Conservation (phyloP, 441 rosid genomes). For the Pelargonium citronellum region DNA sequence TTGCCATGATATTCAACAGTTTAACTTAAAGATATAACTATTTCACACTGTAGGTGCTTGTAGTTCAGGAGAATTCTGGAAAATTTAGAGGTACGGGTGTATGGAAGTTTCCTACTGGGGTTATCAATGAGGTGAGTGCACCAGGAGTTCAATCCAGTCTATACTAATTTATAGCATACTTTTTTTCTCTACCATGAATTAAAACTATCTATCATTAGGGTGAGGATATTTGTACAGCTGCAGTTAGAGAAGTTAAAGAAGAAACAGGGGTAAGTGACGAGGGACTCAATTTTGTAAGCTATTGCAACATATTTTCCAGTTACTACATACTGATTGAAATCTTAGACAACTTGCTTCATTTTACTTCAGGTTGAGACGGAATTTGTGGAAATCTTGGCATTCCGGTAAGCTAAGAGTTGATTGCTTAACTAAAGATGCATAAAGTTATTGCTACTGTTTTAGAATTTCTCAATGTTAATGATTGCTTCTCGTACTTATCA, state of each 20-base stretch:
- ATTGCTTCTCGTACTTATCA: background rate
- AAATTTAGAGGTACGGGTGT: conserved; percentile 44
- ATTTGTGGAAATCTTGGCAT: conserved; percentile 63
- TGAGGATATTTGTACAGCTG: conserved; percentile 64
- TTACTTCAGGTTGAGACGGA: conserved; percentile 59
- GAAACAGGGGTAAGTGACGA: conserved; percentile 67
- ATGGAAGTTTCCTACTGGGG: conserved; percentile 90
- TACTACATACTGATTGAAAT: background rate
- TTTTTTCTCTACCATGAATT: background rate
- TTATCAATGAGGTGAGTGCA: conserved; percentile 57
- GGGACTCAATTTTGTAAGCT: background rate
- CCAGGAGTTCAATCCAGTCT: background rate
- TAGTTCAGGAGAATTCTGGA: conserved; percentile 76
- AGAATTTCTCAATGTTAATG: no score
- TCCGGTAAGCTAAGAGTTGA: conserved; percentile 43
- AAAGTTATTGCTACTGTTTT: background rate
- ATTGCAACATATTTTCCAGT: background rate
- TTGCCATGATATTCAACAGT: background rate
- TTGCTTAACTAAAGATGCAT: background rate
- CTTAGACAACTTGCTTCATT: background rate
- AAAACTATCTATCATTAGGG: conserved; percentile 37
- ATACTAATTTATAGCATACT: background rate
- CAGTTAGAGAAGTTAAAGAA: conserved; percentile 77
- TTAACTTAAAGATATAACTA: background rate
- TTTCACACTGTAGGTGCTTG: conserved; percentile 24